These are phyloP conservation scores for Yamadazyma takamatsuzukensis DNA, from an alignment of 805 yeast species.

Conservation along the genomic window DNA sequence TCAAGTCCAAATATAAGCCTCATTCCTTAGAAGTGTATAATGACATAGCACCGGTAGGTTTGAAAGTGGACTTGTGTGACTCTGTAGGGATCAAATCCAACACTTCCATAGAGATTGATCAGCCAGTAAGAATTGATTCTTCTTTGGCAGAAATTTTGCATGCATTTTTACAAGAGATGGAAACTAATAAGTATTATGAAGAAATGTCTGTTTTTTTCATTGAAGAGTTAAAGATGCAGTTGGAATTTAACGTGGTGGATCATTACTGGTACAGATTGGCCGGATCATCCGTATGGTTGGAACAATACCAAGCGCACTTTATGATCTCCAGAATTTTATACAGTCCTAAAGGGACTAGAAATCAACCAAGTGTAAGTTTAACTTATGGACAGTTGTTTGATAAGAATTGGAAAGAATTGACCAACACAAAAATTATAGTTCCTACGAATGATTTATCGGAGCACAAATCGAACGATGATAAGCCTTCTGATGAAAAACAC, in stretches of 20 bases:
- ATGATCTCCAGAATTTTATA: constrained; percentile 46
- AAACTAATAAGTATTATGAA: constrained; percentile 18
- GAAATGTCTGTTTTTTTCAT: constrained; percentile 27
- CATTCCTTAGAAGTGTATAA: constrained; percentile 12
- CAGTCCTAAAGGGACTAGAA: constrained; percentile 24
- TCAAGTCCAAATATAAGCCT: constrained; percentile 8
- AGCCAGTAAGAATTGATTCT: constrained; percentile 12
- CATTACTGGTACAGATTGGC: constrained; percentile 46
- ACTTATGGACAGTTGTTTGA: constrained; percentile 45
- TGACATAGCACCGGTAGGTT: constrained; percentile 10
- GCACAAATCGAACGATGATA: not conserved
- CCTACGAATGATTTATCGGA: constrained; percentile 12
- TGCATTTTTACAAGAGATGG: constrained; percentile 9
- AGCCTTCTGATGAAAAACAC: constrained; percentile 8
- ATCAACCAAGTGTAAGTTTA: constrained; percentile 37
- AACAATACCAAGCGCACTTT: constrained; percentile 47
- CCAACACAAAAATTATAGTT: constrained; percentile 19
- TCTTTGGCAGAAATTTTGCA: constrained; percentile 12
- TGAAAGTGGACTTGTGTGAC: constrained; percentile 10
- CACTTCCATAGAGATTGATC: constrained; percentile 10
- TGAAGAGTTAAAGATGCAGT: constrained; percentile 20
- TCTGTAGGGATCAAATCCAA: constrained; percentile 3
- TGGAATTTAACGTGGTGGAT: constrained; percentile 19
- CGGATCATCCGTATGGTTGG: constrained; percentile 52
- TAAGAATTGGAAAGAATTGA: constrained; percentile 44